A percentile compares a stretch with the other conserved stretches of the same genome.
Evolutionary conservation across 805 yeast species (phyloP).

Genomic region (Lipomyces yamadae): DNA sequence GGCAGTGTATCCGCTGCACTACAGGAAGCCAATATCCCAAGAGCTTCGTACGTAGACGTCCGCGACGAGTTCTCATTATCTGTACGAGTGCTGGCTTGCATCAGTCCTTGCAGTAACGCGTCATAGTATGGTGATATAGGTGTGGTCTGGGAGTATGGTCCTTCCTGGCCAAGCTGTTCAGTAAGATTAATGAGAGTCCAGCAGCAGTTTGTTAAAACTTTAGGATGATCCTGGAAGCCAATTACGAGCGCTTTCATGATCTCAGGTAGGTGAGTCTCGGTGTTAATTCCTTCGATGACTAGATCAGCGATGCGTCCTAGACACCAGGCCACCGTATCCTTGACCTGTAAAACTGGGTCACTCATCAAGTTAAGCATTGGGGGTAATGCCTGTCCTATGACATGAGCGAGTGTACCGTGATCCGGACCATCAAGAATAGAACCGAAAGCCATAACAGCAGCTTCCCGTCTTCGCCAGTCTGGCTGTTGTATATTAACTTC

Average conservation of each 20-base stretch:
- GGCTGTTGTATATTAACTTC: slow-evolving; percentile 65
- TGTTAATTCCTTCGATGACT: slow-evolving; percentile 75
- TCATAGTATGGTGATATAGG: slow-evolving; percentile 76
- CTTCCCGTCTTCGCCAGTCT: slow-evolving; percentile 89
- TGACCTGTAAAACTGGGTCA: slow-evolving; percentile 81
- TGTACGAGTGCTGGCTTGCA: slow-evolving; percentile 67
- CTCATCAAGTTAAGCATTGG: slow-evolving; percentile 75
- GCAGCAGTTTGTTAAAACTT: slow-evolving; percentile 94
- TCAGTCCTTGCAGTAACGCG: slow-evolving; percentile 67
- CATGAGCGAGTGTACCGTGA: slow-evolving; percentile 56
- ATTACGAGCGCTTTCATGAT: slow-evolving; percentile 72
- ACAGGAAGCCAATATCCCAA: slow-evolving; percentile 78
- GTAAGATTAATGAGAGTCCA: slow-evolving; percentile 94
- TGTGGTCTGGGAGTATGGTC: slow-evolving; percentile 55
- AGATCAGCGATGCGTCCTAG: slow-evolving; percentile 93
- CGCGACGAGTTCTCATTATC: slow-evolving; percentile 89
- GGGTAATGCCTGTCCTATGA: slow-evolving; percentile 80
- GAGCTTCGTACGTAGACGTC: slow-evolving; percentile 96
- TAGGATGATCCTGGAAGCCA: slow-evolving; percentile 91
- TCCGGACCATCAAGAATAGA: slow-evolving; percentile 83
- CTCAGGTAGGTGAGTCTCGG: slow-evolving; percentile 65
- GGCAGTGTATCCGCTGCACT: slow-evolving; percentile 73
- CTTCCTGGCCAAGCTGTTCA: slow-evolving; percentile 72
- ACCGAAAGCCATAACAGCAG: slow-evolving; percentile 99
- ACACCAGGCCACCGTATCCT: slow-evolving; percentile 98